A percentile compares a stretch with the other conserved stretches of the same genome.
phyloP scores from a whole-genome alignment of 257 asterid species.

The Mitragyna speciosa region DNA sequence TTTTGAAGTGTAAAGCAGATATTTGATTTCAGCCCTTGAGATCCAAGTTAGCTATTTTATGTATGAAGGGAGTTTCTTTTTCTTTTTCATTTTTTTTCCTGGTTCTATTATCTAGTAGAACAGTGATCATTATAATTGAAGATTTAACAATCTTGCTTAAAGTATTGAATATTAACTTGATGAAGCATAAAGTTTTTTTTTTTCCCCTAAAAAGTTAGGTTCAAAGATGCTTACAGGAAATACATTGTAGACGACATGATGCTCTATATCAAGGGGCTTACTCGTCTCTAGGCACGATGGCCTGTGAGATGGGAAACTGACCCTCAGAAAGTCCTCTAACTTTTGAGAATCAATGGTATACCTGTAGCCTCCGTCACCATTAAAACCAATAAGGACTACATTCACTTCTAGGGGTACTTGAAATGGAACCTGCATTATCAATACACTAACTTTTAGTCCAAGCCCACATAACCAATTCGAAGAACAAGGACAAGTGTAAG shows the following conservation, averaged over 20 bases:
- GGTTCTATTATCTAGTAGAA: neutral
- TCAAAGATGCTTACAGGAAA: conserved; percentile 65
- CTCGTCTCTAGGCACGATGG: conserved; percentile 96
- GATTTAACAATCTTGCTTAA: neutral
- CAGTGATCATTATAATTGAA: neutral
- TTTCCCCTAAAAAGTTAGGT: conserved; percentile 16
- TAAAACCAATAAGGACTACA: conserved; percentile 88
- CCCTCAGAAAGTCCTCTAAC: conserved; percentile 87
- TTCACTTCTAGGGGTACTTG: conserved; percentile 99
- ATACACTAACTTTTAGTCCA: conserved; percentile 17
- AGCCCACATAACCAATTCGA: neutral
- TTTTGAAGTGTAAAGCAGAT: neutral
- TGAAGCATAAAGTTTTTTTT: conserved; percentile 6
- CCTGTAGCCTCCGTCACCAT: conserved; percentile 91
- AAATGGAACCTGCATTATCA: conserved; percentile 78
- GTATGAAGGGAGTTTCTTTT: neutral
- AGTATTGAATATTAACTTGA: neutral
- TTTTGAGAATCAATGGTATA: conserved; percentile 70
- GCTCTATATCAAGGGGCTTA: conserved; percentile 96
- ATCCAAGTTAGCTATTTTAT: neutral
- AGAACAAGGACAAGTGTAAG: neutral
- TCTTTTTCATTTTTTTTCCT: too few species aligned
- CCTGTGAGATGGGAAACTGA: conserved; percentile 80
- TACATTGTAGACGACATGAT: conserved; percentile 78
- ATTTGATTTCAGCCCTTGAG: neutral